phyloP scores from a whole-genome alignment of 108 stramenopile species.

The Stephanodiscus triporus region DNA sequence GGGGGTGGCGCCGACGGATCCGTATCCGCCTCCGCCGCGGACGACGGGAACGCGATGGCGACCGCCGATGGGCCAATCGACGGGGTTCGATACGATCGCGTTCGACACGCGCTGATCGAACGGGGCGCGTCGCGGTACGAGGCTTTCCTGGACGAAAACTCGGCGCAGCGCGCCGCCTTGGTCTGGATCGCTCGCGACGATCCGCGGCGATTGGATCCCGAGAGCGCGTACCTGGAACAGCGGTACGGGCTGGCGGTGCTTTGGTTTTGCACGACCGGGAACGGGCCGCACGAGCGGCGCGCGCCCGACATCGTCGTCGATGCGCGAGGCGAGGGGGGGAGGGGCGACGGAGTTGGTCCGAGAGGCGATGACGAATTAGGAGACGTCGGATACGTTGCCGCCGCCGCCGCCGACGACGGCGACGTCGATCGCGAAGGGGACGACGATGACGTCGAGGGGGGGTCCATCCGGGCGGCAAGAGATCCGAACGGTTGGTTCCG shows the following conservation, averaged over 20 bases:
- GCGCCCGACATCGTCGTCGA: background rate
- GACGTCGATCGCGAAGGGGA: constrained; percentile 7
- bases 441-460: background rate
- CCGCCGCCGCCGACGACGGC: too few species aligned
- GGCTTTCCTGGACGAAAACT: constrained; percentile 26
- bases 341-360: background rate
- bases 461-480: background rate
- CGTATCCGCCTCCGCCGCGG: background rate
- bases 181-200: constrained; percentile 46
- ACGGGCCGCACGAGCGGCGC: constrained; percentile 38
- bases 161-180: constrained; percentile 45
- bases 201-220: constrained; percentile 36
- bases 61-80: too few species aligned
- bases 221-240: constrained; percentile 28
- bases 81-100: constrained; percentile 21
- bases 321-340: constrained; percentile 22
- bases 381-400: background rate
- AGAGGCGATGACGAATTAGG: background rate
- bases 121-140: constrained; percentile 12
- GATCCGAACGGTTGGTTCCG: constrained; percentile 22
- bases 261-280: constrained; percentile 45
- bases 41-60: background rate
- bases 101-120: constrained; percentile 16
- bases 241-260: constrained; percentile 44
- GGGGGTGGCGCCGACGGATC: too few species aligned